Evolutionary conservation across 495 filamentous ascomycete species (phyloP).

Genomic region (Aspergillus saccharolyticus): DNA sequence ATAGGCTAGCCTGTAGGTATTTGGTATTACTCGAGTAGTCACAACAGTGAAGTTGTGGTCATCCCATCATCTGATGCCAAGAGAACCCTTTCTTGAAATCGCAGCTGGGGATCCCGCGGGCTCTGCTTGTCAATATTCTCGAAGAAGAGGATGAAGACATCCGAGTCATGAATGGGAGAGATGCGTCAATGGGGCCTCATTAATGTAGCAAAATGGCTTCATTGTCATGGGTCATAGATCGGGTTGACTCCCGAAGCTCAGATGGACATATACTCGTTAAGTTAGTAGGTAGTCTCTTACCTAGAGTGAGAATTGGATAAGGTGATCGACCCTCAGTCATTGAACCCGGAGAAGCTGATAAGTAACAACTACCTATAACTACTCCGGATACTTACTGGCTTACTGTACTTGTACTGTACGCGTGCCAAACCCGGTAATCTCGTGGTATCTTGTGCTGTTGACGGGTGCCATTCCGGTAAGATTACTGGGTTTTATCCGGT

Average conservation of each 20-base stretch:
- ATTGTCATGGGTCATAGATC: background rate
- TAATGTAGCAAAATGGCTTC: background rate
- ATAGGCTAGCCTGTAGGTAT: no score
- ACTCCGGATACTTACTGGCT: no score
- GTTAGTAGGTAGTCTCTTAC: no score
- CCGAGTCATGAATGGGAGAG: background rate
- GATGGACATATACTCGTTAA: no score
- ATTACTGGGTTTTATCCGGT: background rate
- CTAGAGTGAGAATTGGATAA: no score
- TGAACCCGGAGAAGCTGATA: background rate
- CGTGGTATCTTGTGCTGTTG: background rate
- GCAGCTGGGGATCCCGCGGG: constrained; percentile 15
- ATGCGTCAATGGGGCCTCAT: background rate
- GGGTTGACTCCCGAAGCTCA: background rate
- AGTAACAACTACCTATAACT: no score
- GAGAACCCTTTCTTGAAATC: constrained; percentile 4
- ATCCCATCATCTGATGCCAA: constrained; percentile 20
- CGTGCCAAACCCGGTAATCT: constrained; percentile 2
- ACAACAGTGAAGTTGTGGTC: background rate
- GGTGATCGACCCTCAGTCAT: background rate
- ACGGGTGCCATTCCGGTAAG: constrained; percentile 5
- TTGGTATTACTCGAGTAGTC: no score
- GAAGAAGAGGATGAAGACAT: background rate
- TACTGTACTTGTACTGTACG: background rate
- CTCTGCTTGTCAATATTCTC: constrained; percentile 5